Conservation (phyloP, 306 rosid genomes). For the Benincasa hispida region DNA sequence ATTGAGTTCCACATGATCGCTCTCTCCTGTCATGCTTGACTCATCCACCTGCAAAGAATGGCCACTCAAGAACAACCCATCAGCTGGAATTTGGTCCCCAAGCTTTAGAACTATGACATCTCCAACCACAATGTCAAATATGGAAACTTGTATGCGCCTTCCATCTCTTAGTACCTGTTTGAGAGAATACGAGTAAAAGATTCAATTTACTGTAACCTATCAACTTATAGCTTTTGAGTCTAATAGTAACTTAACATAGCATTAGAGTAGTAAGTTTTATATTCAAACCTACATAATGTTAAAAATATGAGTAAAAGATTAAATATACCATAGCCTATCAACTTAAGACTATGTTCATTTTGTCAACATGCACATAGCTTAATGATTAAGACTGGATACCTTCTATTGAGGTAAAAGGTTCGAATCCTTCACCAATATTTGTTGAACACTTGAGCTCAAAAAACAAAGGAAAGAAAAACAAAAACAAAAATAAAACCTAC, state of each 20-base stretch:
- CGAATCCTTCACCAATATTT: background rate
- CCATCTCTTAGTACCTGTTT: constrained; percentile 37
- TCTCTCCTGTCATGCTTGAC: constrained; percentile 95
- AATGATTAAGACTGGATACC: background rate
- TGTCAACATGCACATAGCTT: background rate
- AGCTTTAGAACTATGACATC: constrained; percentile 45
- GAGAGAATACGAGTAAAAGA: background rate
- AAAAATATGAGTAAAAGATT: background rate
- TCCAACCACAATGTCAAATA: constrained; percentile 64
- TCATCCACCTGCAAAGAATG: constrained; percentile 67
- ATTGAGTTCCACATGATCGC: constrained; percentile 63
- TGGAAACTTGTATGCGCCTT: constrained; percentile 46
- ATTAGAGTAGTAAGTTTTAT: background rate
- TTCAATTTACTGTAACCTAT: background rate
- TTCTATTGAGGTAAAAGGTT: too few relatives aligned
- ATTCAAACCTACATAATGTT: background rate
- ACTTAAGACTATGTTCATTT: background rate
- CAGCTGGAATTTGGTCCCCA: constrained; percentile 90
- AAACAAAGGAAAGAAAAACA: background rate
- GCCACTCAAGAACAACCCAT: constrained; percentile 60
- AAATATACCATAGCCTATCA: background rate
- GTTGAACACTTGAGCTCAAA: background rate
- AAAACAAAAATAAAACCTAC: background rate
- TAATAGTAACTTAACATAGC: background rate
- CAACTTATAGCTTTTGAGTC: background rate